Evolutionary conservation across 73 alveolate genomes (phyloP).

Genomic region (Paramecium octaurelia): DNA sequence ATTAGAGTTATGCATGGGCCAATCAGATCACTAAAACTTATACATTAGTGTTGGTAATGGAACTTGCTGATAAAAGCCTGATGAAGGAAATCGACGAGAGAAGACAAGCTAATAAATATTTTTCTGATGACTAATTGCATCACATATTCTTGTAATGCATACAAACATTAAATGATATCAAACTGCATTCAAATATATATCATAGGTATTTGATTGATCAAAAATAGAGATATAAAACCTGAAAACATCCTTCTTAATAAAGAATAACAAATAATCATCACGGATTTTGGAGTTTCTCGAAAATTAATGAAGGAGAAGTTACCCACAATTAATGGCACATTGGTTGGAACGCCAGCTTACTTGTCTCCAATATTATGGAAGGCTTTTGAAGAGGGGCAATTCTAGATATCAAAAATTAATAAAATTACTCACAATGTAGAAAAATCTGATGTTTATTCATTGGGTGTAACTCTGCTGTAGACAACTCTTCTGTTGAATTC

Average conservation of each 20-base stretch:
- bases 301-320: slow-evolving; percentile 7
- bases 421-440: not conserved
- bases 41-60: not conserved
- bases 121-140: not conserved
- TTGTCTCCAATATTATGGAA: slow-evolving; percentile 38
- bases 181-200: not conserved
- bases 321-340: not conserved
- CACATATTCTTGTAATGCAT: not conserved
- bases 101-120: not conserved
- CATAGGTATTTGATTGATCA: not conserved
- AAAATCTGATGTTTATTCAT: slow-evolving; percentile 30
- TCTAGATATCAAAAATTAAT: not conserved
- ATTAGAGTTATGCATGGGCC: slow-evolving; percentile 41
- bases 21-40: not conserved
- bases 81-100: not conserved
- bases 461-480: slow-evolving; percentile 1
- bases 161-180: not conserved
- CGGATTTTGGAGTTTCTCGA: slow-evolving; percentile 25
- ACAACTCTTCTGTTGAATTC: not conserved
- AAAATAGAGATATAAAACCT: slow-evolving; percentile 6
- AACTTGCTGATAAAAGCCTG: not conserved
- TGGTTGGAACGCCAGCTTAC: slow-evolving; percentile 39
- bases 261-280: not conserved
- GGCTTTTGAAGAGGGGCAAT: not conserved
- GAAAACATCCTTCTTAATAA: not conserved